These are phyloP conservation scores for Penicillium tannophilum DNA, from an alignment of 495 filamentous ascomycete species.

Conservation along the genomic window DNA sequence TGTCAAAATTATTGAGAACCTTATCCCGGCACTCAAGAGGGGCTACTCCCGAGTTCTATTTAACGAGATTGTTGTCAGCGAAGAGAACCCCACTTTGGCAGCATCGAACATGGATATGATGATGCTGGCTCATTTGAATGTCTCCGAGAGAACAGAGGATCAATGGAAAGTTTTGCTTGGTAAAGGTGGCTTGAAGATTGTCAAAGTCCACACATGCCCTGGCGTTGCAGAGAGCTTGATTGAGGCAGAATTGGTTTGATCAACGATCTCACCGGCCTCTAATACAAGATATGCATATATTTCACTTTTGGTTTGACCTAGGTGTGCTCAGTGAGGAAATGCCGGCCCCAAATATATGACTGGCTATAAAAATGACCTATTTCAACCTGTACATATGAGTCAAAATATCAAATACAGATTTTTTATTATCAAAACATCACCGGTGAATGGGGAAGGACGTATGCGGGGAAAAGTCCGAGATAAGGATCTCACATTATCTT, in stretches of 20 bases:
- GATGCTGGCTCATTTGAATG: slow-evolving; percentile 43
- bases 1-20: slow-evolving; percentile 43
- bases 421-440: background rate
- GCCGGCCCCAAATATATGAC: too few species aligned
- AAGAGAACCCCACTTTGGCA: slow-evolving; percentile 40
- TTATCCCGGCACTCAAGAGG: slow-evolving; percentile 49
- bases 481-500: slow-evolving; percentile 17
- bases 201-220: slow-evolving; percentile 36
- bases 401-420: background rate
- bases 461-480: slow-evolving; percentile 25
- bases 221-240: slow-evolving; percentile 35
- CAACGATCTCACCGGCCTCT: background rate
- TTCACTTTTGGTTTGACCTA: too few species aligned
- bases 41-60: slow-evolving; percentile 54
- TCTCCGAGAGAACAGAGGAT: slow-evolving; percentile 38
- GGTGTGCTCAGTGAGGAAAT: too few species aligned
- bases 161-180: slow-evolving; percentile 36
- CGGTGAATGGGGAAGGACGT: background rate
- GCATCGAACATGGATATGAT: slow-evolving; percentile 48
- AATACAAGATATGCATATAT: too few species aligned
- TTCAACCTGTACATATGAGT: background rate
- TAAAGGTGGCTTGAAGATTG: slow-evolving; percentile 64
- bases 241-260: slow-evolving; percentile 24
- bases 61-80: slow-evolving; percentile 55
- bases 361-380: too few species aligned